Percentiles rank a stretch among this genome's conserved stretches.
These are phyloP conservation scores for Tuber aestivum DNA, from an alignment of 495 filamentous ascomycete genomes.

Conservation along the genomic window DNA sequence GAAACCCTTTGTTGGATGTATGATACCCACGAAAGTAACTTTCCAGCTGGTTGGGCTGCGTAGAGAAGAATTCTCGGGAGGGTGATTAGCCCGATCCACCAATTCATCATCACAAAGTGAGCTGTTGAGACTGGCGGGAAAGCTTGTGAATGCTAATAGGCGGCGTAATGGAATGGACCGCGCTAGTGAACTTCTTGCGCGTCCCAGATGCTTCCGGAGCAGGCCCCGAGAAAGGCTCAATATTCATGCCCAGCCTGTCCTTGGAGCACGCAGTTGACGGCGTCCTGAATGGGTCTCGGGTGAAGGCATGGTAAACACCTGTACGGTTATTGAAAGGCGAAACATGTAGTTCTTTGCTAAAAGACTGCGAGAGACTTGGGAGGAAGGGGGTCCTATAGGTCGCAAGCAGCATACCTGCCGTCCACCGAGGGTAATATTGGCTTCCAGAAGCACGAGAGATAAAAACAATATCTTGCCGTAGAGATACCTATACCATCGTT, in stretches of 20 bases:
- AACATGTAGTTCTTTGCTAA: constrained; percentile 62
- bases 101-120: constrained; percentile 53
- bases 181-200: constrained; percentile 12
- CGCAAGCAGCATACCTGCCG: constrained; percentile 56
- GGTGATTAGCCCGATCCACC: constrained; percentile 59
- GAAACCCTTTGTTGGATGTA: constrained; percentile 49
- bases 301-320: constrained; percentile 12
- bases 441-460: constrained; percentile 61
- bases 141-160: constrained; percentile 13
- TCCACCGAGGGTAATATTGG: constrained; percentile 71
- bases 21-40: constrained; percentile 51
- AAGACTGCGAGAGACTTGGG: constrained; percentile 46
- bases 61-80: constrained; percentile 58
- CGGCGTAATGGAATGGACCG: constrained; percentile 4
- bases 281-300: constrained; percentile 1
- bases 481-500: constrained; percentile 49
- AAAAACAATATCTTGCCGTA: constrained; percentile 54
- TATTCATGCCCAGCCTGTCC: constrained; percentile 9
- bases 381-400: not conserved
- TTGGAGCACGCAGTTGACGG: not conserved
- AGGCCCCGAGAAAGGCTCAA: not conserved
- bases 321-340: constrained; percentile 56
- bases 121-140: not conserved
- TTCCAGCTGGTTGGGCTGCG: constrained; percentile 52
- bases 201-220: not conserved